phyloP scores from a whole-genome alignment of 306 rosid genomes.

The Morella rubra region DNA sequence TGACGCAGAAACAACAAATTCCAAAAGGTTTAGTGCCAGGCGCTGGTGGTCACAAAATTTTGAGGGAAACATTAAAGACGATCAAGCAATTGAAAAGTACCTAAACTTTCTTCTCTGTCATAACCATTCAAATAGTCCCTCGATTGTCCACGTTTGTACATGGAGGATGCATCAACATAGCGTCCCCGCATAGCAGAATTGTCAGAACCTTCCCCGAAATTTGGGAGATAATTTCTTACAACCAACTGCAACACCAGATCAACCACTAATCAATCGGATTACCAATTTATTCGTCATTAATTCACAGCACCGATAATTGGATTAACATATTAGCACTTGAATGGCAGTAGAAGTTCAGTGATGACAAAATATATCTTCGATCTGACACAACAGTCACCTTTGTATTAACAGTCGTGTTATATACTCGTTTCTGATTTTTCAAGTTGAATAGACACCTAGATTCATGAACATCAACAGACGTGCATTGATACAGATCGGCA shows the following conservation, averaged over 20 bases:
- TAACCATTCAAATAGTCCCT: conserved; percentile 39
- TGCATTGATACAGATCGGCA: too few species aligned
- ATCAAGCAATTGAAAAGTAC: conserved; percentile 30
- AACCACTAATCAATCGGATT: conserved; percentile 6
- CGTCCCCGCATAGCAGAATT: conserved; percentile 68
- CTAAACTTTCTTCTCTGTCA: conserved; percentile 52
- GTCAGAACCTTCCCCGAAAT: conserved; percentile 33
- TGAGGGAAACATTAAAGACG: too few species aligned
- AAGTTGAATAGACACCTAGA: background rate
- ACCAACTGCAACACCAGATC: conserved; percentile 29
- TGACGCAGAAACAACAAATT: too few species aligned
- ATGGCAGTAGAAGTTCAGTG: background rate
- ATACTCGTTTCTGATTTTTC: background rate
- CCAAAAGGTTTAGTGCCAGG: too few species aligned
- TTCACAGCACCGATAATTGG: background rate
- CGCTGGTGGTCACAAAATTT: too few species aligned
- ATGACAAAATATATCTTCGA: conserved; percentile 27
- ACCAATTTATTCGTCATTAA: background rate
- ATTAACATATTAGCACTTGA: background rate
- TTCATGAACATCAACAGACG: background rate
- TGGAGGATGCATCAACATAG: conserved; percentile 28
- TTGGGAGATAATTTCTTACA: conserved; percentile 16
- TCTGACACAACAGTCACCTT: conserved; percentile 21
- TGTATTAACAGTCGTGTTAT: background rate
- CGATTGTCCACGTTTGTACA: conserved; percentile 49